A percentile compares a stretch with the other conserved stretches of the same genome.
Evolutionary conservation across 768 basidiomycete genomes (phyloP).

Genomic region (Sporobolomyces roseus): DNA sequence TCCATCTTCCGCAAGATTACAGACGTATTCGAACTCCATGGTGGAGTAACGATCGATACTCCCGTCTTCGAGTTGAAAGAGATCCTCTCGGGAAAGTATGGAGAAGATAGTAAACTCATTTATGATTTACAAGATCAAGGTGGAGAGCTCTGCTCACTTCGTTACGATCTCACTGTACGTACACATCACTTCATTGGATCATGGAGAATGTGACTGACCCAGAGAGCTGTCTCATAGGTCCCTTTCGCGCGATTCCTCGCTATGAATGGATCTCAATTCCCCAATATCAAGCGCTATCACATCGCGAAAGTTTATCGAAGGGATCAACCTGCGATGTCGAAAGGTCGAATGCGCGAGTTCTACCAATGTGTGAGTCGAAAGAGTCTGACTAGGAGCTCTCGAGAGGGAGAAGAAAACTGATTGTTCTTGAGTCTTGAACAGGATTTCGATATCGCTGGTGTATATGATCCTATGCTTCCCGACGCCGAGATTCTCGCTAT

Average conservation of each 20-base stretch:
- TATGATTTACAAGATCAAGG: slow-evolving; percentile 97
- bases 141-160: slow-evolving; percentile 86
- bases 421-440: slow-evolving; percentile 46
- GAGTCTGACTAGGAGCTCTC: too few relatives aligned
- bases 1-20: slow-evolving; percentile 85
- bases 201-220: background rate
- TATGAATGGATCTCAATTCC: slow-evolving; percentile 75
- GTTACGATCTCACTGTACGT: slow-evolving; percentile 85
- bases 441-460: slow-evolving; percentile 93
- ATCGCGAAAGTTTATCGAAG: slow-evolving; percentile 97
- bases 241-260: slow-evolving; percentile 92
- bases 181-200: background rate
- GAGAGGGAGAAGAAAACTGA: background rate
- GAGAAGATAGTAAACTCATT: slow-evolving; percentile 94
- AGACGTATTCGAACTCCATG: slow-evolving; percentile 79
- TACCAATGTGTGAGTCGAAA: slow-evolving; percentile 74
- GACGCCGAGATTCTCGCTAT: slow-evolving; percentile 86
- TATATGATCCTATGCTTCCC: slow-evolving; percentile 94
- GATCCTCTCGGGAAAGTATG: slow-evolving; percentile 91
- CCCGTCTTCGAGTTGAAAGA: slow-evolving; percentile 98
- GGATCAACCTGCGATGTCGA: slow-evolving; percentile 94
- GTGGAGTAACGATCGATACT: slow-evolving; percentile 88
- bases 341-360: slow-evolving; percentile 98
- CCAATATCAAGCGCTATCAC: slow-evolving; percentile 81
- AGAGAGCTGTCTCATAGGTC: slow-evolving; percentile 51